Conservation (phyloP, 2,329 filamentous ascomycete species). For the Phialemoniopsis sp. region DNA sequence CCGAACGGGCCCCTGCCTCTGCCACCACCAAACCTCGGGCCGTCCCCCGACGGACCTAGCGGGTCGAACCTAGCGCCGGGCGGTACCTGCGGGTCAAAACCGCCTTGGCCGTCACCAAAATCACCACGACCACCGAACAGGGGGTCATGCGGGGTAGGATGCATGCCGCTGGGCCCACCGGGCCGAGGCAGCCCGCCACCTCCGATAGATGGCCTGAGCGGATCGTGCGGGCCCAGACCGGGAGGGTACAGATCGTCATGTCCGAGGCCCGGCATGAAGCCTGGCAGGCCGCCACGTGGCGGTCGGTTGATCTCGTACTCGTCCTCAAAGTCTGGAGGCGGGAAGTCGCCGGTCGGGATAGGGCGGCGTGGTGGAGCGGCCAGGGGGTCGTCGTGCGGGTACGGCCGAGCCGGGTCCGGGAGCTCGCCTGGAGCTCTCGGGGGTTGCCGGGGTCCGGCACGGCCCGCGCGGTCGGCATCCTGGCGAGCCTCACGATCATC, state of each 20-base stretch:
- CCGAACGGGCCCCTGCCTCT: constrained; percentile 33
- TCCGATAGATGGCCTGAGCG: constrained; percentile 64
- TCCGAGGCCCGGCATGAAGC: constrained; percentile 52
- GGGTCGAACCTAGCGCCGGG: constrained; percentile 93
- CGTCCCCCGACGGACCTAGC: constrained; percentile 60
- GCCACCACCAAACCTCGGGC: constrained; percentile 39
- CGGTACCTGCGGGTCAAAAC: constrained; percentile 69
- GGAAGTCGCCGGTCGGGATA: constrained; percentile 68
- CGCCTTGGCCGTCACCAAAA: constrained; percentile 35
- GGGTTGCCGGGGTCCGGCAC: constrained; percentile 28
- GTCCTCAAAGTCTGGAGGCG: constrained; percentile 89
- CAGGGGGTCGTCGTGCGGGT: constrained; percentile 61
- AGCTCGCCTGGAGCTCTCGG: constrained; percentile 42
- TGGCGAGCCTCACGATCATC: constrained; percentile 34
- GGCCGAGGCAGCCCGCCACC: constrained; percentile 43
- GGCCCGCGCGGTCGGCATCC: constrained; percentile 35
- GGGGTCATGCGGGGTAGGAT: constrained; percentile 91
- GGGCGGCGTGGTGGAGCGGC: constrained; percentile 54
- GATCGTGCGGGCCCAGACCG: constrained; percentile 80
- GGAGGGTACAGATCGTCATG: constrained; percentile 85
- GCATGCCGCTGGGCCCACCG: constrained; percentile 72
- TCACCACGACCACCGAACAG: constrained; percentile 62
- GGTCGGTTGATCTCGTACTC: constrained; percentile 79
- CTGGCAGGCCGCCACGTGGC: constrained; percentile 38
- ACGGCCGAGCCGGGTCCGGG: constrained; percentile 60